A percentile compares a stretch with the other conserved stretches of the same genome.
Conservation (phyloP, 345 rosid species). For the Arabidopsis thaliana region TAIR10.1 NC_003075.7:16170001-16170500, state of each 20-base stretch:
- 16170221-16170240: constrained; percentile 16
- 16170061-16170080: not conserved
- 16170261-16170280: constrained; percentile 1
- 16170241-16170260: not conserved
- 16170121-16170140: not conserved
- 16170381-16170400: not conserved
- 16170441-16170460: not conserved
- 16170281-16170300: not conserved
- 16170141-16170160: not conserved
- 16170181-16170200: not conserved
- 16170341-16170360: not conserved
- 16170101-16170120: constrained; percentile 7
- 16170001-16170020: constrained; percentile 84
- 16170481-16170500: constrained; percentile 24
- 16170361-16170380: not conserved
- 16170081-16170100: constrained; percentile 13
- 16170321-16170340: not conserved
- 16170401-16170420: not conserved
- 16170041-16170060: not conserved
- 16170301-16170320: not conserved
- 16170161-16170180: not conserved
- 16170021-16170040: constrained; percentile 35
- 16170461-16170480: not conserved
- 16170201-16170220: not conserved
- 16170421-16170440: not conserved